Evolutionary conservation across 169 alveolate species (phyloP), one percentile per base, ranked within the genome.

Genomic region (Babesia sp.): DNA sequence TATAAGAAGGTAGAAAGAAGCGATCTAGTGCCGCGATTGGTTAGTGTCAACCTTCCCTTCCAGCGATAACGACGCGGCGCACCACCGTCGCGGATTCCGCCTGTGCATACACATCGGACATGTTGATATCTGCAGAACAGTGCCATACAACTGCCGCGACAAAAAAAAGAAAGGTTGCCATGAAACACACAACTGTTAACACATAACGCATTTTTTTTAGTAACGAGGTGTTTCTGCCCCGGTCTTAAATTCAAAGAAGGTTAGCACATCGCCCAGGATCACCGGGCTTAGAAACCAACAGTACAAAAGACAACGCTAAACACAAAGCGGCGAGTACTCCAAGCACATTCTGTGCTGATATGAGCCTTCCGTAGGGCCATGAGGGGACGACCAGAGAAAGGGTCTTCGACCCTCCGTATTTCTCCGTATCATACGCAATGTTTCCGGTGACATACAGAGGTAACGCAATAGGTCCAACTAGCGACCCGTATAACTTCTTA

Each of bases 401-500:
- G 64, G 69, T 55, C 41, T 92, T 92, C 56, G 85, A 58, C 2
- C 96, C 96, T 44, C 81, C 67, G 63, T 88, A 92, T 39, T 45
- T 45, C 28, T 41, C 42, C 14, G 72, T 89, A 34, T 90, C 91
- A 67, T 86, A 92, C 55, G 77, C 70, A 61, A 75, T 82, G 51
- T 75, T 46, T 24, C 86, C 72, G 46, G 71, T 46, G 29, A 92
- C 73, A 54, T 80, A 85, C 1, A 92, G 28, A 8, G 96, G 96
- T 37, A 92, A 60, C 1, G 41, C 55, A 11, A 88, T 29, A 24
- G 87, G 92, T 8, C 81, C 88, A 39, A 80, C 74, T 37, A 92
- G 58, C 42, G 75, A 78, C 0, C 93, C 96, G 74, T 92, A 92
- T 63, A 86, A 50, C 68, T 92, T 92, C 41, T 89, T 66, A 54